phyloP scores from a whole-genome alignment of 140 eudicot species.

The Anethum foeniculum region DNA sequence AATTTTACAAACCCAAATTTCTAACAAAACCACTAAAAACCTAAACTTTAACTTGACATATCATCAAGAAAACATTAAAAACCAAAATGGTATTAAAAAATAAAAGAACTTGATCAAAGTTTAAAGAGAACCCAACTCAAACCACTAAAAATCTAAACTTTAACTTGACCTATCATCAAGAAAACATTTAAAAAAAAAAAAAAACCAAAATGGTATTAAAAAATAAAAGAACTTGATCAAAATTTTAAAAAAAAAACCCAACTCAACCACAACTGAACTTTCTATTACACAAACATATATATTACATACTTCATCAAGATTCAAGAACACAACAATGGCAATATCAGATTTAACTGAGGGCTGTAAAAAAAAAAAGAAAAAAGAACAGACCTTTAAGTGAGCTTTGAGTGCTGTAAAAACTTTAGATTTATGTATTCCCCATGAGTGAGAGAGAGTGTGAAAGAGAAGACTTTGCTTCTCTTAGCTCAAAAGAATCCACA shows the following conservation, averaged over 20 bases:
- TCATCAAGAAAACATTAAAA: slow-evolving; percentile 7
- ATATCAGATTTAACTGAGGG: slow-evolving; percentile 14
- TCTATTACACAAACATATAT: neutral
- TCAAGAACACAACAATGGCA: neutral
- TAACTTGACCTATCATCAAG: slow-evolving; percentile 12
- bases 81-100: neutral
- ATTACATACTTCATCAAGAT: neutral
- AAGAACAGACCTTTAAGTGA: slow-evolving; percentile 29
- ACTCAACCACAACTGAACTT: slow-evolving; percentile 11
- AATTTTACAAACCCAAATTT: slow-evolving; percentile 7
- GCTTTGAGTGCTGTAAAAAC: slow-evolving; percentile 28
- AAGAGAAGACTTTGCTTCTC: slow-evolving; percentile 54
- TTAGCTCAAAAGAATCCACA: slow-evolving; percentile 38
- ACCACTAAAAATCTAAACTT: slow-evolving; percentile 17
- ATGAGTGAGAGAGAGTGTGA: slow-evolving; percentile 44
- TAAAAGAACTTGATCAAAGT: neutral
- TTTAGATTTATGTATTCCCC: slow-evolving; percentile 45
- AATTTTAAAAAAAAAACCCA: neutral
- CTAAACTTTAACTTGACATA: slow-evolving; percentile 12
- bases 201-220: neutral
- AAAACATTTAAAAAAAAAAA: too few relatives aligned
- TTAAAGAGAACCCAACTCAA: slow-evolving; percentile 4
- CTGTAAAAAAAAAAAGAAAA: slow-evolving; percentile 14
- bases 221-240: neutral
- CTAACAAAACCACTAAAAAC: slow-evolving; percentile 15